Conservation (phyloP, 2,329 filamentous ascomycete genomes). For the Magnaporthiopsis rhizophila region DNA sequence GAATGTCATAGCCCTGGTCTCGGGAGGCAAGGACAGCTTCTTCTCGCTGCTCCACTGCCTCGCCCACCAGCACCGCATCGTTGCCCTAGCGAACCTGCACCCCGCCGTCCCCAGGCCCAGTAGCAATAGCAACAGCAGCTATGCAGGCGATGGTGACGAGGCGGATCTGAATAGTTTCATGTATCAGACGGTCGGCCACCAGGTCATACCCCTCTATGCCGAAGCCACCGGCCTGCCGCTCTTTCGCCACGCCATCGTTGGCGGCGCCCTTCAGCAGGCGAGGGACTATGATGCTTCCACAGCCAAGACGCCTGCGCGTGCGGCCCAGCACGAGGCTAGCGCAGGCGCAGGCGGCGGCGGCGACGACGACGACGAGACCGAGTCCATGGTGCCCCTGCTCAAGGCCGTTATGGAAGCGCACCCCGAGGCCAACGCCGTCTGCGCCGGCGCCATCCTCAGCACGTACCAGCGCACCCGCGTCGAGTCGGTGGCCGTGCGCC, state of each 20-base stretch:
- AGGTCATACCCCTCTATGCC: constrained; percentile 77
- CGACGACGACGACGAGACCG: constrained; percentile 58
- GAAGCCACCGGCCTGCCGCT: constrained; percentile 72
- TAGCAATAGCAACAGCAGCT: neutral
- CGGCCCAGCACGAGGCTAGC: constrained; percentile 14
- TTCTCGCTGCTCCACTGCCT: constrained; percentile 88
- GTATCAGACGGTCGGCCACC: constrained; percentile 96
- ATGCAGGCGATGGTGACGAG: constrained; percentile 26
- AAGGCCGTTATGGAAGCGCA: constrained; percentile 55
- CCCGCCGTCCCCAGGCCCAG: constrained; percentile 32
- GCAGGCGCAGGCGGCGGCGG: constrained; percentile 37
- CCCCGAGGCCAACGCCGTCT: constrained; percentile 77
- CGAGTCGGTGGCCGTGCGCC: constrained; percentile 77
- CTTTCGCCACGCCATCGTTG: constrained; percentile 70
- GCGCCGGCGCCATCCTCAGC: constrained; percentile 84
- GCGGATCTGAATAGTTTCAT: constrained; percentile 93
- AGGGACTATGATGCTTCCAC: constrained; percentile 54
- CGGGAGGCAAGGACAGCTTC: constrained; percentile 95
- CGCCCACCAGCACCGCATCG: constrained; percentile 72
- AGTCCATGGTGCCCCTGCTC: constrained; percentile 76
- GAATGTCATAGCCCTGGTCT: constrained; percentile 86
- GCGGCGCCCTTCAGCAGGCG: constrained; percentile 60
- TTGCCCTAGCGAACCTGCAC: constrained; percentile 84
- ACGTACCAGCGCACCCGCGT: constrained; percentile 96
- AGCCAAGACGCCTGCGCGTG: constrained; percentile 2